These are phyloP conservation scores for Coemansia umbellata DNA, from an alignment of 192 early-diverging fungal species.

Conservation along the genomic window DNA sequence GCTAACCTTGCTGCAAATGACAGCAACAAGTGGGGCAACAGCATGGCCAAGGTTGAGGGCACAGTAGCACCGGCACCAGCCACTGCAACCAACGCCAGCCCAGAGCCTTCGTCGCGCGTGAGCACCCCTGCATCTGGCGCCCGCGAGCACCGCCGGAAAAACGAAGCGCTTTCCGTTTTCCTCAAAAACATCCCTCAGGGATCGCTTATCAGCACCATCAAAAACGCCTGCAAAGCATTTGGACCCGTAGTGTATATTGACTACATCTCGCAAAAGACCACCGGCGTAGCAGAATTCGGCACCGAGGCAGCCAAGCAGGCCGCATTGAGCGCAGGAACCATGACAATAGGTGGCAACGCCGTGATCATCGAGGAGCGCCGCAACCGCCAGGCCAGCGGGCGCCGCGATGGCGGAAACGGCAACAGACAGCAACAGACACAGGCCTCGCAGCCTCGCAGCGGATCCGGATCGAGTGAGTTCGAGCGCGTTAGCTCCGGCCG, in stretches of 20 bases:
- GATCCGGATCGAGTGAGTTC: constrained; percentile 41
- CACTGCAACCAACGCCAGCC: constrained; percentile 11
- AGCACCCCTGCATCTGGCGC: constrained; percentile 38
- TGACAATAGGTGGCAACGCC: constrained; percentile 9
- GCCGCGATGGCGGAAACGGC: constrained; percentile 17
- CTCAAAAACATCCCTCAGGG: constrained; percentile 57
- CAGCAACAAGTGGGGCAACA: constrained; percentile 54
- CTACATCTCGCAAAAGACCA: constrained; percentile 52
- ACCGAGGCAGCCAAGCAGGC: constrained; percentile 55
- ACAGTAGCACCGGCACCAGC: constrained; percentile 48
- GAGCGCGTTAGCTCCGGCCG: constrained; percentile 42
- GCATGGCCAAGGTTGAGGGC: constrained; percentile 52
- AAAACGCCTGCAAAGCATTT: constrained; percentile 55
- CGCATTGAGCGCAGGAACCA: constrained; percentile 50
- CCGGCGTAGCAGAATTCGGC: constrained; percentile 70
- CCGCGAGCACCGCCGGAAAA: constrained; percentile 33
- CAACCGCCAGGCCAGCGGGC: constrained; percentile 28
- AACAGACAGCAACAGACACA: too few species aligned
- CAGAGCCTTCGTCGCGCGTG: constrained; percentile 26
- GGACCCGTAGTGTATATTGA: constrained; percentile 62
- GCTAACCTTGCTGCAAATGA: constrained; percentile 66
- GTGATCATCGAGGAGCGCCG: constrained; percentile 45
- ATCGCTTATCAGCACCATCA: constrained; percentile 51
- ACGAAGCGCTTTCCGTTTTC: constrained; percentile 60
- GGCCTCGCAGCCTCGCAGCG: neutral